Conservation (phyloP, 345 rosid species). For the Linum tenue region DNA sequence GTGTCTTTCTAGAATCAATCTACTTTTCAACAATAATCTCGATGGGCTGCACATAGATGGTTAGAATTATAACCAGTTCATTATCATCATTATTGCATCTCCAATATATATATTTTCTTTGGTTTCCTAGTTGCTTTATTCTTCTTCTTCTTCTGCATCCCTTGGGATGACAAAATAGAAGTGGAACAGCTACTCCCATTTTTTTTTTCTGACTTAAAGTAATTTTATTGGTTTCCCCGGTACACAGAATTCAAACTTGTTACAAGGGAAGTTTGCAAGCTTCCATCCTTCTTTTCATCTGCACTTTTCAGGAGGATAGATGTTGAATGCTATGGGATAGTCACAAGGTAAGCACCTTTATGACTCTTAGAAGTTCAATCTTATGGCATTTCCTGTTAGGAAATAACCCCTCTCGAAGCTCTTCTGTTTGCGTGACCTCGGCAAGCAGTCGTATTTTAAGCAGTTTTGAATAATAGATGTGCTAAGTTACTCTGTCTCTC, state of each 20-base stretch:
- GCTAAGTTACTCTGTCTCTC: neutral
- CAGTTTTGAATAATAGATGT: neutral
- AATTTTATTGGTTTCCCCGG: neutral
- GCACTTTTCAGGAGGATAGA: constrained; percentile 72
- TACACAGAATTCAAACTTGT: constrained; percentile 39
- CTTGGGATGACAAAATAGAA: neutral
- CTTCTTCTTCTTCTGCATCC: constrained; percentile 8
- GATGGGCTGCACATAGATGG: constrained; percentile 77
- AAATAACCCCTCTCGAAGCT: neutral
- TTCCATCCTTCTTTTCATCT: constrained; percentile 76
- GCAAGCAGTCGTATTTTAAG: neutral
- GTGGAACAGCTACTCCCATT: neutral
- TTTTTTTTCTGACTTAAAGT: neutral
- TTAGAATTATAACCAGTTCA: constrained; percentile 11
- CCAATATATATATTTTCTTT: constrained; percentile 9
- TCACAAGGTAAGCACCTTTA: constrained; percentile 50
- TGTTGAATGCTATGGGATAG: constrained; percentile 43
- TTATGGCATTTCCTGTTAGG: neutral
- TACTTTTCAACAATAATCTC: neutral
- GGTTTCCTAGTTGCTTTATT: constrained; percentile 1
- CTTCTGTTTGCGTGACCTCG: neutral
- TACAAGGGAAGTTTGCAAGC: constrained; percentile 84
- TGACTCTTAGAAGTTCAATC: neutral
- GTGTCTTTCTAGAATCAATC: neutral
- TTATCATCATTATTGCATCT: neutral